Conservation (phyloP, 345 rosid genomes). For the Leavenworthia alabamica region DNA sequence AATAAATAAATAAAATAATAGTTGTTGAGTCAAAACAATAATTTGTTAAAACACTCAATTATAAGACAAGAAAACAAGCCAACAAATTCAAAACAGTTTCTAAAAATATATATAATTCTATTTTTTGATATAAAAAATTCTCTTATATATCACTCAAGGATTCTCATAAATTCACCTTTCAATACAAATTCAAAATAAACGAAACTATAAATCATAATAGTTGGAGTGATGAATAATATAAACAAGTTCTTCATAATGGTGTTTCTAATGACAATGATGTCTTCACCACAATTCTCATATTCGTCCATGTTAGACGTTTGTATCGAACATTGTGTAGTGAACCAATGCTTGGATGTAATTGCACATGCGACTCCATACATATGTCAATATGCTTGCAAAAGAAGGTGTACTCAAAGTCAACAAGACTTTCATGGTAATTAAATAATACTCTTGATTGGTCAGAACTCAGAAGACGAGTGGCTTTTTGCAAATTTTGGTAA, state of each 20-base stretch:
- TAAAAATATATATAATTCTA: not conserved
- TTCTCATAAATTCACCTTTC: not conserved
- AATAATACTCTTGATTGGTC: not conserved
- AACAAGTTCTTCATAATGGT: not conserved
- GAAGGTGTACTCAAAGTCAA: conserved; percentile 6
- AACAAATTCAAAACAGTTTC: not conserved
- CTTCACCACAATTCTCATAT: not conserved
- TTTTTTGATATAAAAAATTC: not conserved
- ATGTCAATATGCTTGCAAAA: conserved; percentile 13
- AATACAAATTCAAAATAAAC: not conserved
- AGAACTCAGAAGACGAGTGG: not conserved
- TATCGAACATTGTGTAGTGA: conserved; percentile 11
- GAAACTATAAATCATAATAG: not conserved
- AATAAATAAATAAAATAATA: no score
- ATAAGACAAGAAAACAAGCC: not conserved
- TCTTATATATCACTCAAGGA: not conserved
- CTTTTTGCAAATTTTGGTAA: not conserved
- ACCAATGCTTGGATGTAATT: conserved; percentile 6
- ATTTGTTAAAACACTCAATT: not conserved
- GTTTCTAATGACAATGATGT: conserved; percentile 4
- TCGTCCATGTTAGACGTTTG: conserved; percentile 10
- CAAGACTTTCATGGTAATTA: not conserved
- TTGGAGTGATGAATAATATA: not conserved
- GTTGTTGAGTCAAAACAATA: not conserved
- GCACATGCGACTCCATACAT: conserved; percentile 19